Conservation (phyloP, 148 eudicot species). For the Vaccinium myrtillus region DNA sequence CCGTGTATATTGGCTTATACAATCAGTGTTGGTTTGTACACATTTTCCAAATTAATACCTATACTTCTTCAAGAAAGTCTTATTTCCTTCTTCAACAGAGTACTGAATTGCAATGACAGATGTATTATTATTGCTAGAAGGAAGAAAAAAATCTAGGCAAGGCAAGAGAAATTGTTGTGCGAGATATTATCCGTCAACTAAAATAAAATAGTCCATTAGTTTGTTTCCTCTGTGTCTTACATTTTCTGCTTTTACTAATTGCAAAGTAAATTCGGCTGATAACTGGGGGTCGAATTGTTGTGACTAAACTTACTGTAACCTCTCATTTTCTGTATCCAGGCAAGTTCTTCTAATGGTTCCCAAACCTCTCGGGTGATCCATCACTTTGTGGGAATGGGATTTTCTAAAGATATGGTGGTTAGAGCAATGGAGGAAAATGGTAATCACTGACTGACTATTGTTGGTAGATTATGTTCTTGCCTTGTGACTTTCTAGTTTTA, state of each 20-base stretch:
- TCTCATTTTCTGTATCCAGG: slow-evolving; percentile 4
- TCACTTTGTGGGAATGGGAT: slow-evolving; percentile 19
- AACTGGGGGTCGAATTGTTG: background rate
- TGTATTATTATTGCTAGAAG: background rate
- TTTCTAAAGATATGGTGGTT: slow-evolving; percentile 5
- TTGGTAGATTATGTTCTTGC: background rate
- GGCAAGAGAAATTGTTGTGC: background rate
- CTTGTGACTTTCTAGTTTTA: slow-evolving; percentile 7
- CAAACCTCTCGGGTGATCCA: background rate
- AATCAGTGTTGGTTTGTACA: background rate
- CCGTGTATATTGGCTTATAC: background rate
- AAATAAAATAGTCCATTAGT: background rate
- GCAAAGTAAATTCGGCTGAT: background rate
- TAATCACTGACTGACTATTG: background rate
- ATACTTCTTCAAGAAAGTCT: background rate
- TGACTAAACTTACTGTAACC: background rate
- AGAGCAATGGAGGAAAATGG: slow-evolving; percentile 15
- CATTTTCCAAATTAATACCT: background rate
- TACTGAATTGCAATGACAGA: background rate
- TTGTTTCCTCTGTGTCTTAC: background rate
- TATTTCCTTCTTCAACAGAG: background rate
- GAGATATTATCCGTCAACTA: background rate
- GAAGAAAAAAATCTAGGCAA: background rate
- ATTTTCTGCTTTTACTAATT: background rate
- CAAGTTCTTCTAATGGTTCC: slow-evolving; percentile 13